These are phyloP conservation scores for Metroxylon sagu DNA, from an alignment of 176 grass and related monocot species.

Conservation along the genomic window DNA sequence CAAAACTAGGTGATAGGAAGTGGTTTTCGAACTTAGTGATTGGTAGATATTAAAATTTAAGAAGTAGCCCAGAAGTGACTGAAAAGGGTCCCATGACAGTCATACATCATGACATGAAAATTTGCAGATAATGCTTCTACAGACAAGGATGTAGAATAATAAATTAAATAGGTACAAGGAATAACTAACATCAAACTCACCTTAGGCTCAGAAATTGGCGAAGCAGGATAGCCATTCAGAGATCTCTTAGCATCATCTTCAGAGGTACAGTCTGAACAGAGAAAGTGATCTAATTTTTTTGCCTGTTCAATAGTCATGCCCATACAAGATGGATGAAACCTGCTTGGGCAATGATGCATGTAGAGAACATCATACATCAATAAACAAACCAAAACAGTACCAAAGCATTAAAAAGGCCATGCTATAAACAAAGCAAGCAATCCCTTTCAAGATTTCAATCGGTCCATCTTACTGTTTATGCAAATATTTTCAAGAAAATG, in stretches of 20 bases:
- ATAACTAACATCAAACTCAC: slow-evolving; percentile 20
- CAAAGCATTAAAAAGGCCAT: slow-evolving; percentile 8
- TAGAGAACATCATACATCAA: background rate
- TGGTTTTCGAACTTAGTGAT: no score
- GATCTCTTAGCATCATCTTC: slow-evolving; percentile 65
- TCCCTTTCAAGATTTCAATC: no score
- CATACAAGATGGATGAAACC: slow-evolving; percentile 97
- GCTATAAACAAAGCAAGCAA: no score
- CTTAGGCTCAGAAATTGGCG: slow-evolving; percentile 53
- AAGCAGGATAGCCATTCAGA: slow-evolving; percentile 38
- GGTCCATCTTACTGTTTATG: no score
- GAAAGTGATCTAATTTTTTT: slow-evolving; percentile 67
- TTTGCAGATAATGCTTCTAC: slow-evolving; percentile 4
- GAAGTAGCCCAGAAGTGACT: no score
- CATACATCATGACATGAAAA: no score
- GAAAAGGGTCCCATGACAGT: no score
- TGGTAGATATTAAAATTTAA: no score
- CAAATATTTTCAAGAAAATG: no score
- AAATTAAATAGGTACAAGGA: background rate
- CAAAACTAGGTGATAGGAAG: no score
- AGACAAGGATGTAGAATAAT: slow-evolving; percentile 10
- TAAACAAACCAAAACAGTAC: background rate
- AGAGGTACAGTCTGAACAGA: slow-evolving; percentile 62
- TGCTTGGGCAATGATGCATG: slow-evolving; percentile 21
- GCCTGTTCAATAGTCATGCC: slow-evolving; percentile 84